Evolutionary conservation across 208 protist species (phyloP), one percentile per base, ranked within the genome.

Genomic region (Lotmaria passim): DNA sequence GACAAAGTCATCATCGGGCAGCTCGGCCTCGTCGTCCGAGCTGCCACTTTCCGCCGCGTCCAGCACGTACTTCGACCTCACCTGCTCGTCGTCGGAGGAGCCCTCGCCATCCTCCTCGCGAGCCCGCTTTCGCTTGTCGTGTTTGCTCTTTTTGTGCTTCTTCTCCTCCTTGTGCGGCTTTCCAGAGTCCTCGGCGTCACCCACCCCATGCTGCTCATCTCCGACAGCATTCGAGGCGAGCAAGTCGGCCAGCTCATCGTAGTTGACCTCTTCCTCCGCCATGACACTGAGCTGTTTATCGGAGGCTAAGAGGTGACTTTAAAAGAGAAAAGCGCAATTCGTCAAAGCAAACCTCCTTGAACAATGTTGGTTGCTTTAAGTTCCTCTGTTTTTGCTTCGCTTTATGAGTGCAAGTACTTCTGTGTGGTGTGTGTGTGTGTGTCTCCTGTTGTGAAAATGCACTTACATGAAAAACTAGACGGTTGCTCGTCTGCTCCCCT

Each of bases 221-320:
- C 39, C 33, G 12, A 23, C 33, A n/a, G 28, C 50, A 38, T 33
- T 69, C n/a, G 61, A 70, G 34, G 44, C 67, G 38, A 93, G 76
- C 47, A 96, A 70, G 50, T 82, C 78, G 44, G 81, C 80, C 76
- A 93, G 82, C 50, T 95, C 87, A 53, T 81, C 79, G 50, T 91
- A 76, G 71, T 91, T 87, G 5, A 91, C 66, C 23, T 79, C 73
- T 66, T 89, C 82, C 36, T 89, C 87, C 6, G 79, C 31, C 84
- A 91, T 93, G 60, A 55, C 59, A 28, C 43, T 15, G n/a, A n/a
- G n/a, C n/a, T n/a, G n/a, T n/a, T 21, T 6, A n/a, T 11, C 30
- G 46, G 28, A 26, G 46, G 8, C 21, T n/a, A n/a, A n/a, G n/a
- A n/a, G n/a, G n/a, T n/a, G n/a, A n/a, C n/a, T n/a, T n/a, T n/a